phyloP scores from a whole-genome alignment of 805 yeast species.

The Nakazawaea pomicola region DNA sequence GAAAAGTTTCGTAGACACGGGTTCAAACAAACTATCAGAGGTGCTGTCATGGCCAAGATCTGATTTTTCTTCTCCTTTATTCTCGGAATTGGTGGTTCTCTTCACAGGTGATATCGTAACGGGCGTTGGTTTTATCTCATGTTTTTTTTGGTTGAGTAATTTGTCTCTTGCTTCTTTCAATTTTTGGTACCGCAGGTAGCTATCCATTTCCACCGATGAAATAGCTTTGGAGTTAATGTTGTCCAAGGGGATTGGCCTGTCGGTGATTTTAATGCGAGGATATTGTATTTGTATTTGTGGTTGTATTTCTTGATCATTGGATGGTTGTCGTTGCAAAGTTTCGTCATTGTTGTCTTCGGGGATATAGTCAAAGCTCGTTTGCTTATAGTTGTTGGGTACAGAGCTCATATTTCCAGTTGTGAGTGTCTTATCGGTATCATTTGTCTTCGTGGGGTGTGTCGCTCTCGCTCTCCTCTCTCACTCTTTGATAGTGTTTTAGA shows the following conservation, averaged over 20 bases:
- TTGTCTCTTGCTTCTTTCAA: conserved; percentile 9
- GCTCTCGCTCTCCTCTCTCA: no score
- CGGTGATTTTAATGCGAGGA: conserved; percentile 2
- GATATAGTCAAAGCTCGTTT: conserved; percentile 6
- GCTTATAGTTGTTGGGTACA: conserved; percentile 1
- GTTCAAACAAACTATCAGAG: conserved; percentile 3
- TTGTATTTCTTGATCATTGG: neutral
- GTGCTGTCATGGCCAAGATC: neutral
- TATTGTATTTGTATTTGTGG: neutral
- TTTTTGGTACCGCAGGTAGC: neutral
- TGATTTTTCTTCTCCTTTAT: no score
- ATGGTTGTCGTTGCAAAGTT: neutral
- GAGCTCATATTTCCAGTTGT: neutral
- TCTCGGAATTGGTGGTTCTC: neutral
- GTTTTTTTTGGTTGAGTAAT: conserved; percentile 4
- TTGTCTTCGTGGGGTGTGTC: no score
- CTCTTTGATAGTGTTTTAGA: no score
- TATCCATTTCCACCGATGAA: neutral
- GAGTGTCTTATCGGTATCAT: neutral
- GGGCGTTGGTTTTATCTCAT: conserved; percentile 1
- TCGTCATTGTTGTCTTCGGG: conserved; percentile 4
- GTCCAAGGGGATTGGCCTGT: conserved; percentile 12
- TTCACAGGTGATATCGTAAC: conserved; percentile 4
- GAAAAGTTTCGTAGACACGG: conserved; percentile 5
- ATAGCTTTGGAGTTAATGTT: neutral